Percentiles rank a stretch among this genome's conserved stretches.
phyloP scores from a whole-genome alignment of 2,329 filamentous ascomycete species.

The Ramularia collo-cygni region DNA sequence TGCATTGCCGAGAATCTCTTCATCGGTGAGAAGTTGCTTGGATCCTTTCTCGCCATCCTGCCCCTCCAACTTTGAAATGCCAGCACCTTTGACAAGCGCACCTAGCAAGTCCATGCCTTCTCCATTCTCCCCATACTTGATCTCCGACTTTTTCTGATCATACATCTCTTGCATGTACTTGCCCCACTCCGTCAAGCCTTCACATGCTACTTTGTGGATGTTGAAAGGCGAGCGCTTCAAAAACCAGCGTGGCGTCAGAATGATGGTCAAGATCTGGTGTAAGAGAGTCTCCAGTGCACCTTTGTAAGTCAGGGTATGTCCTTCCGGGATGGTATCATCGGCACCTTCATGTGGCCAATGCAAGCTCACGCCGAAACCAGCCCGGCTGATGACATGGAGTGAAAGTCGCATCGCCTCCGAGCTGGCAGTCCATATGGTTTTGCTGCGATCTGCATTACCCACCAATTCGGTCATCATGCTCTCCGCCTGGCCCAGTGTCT shows the following conservation, averaged over 20 bases:
- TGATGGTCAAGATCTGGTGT: conserved; percentile 56
- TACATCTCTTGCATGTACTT: conserved; percentile 66
- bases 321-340: conserved; percentile 33
- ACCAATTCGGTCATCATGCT: conserved; percentile 56
- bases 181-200: conserved; percentile 56
- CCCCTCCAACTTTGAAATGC: conserved; percentile 25
- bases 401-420: conserved; percentile 60
- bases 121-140: conserved; percentile 31
- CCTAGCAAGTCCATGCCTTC: conserved; percentile 51
- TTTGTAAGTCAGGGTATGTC: conserved; percentile 59
- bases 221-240: conserved; percentile 48
- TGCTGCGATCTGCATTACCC: conserved; percentile 34
- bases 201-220: conserved; percentile 45
- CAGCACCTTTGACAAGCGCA: conserved; percentile 44
- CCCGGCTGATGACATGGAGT: conserved; percentile 56
- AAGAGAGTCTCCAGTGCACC: conserved; percentile 56
- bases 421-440: conserved; percentile 51
- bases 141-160: conserved; percentile 50
- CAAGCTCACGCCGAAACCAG: conserved; percentile 61
- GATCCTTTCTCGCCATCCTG: conserved; percentile 38
- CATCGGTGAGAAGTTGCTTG: conserved; percentile 47
- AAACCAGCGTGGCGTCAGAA: conserved; percentile 54
- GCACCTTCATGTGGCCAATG: conserved; percentile 52
- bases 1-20: conserved; percentile 66
- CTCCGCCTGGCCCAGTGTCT: conserved; percentile 57